A percentile compares a stretch with the other conserved stretches of the same genome.
These are phyloP conservation scores for Escallonia herrerae DNA, from an alignment of 129 eudicot species.

Conservation along the genomic window DNA sequence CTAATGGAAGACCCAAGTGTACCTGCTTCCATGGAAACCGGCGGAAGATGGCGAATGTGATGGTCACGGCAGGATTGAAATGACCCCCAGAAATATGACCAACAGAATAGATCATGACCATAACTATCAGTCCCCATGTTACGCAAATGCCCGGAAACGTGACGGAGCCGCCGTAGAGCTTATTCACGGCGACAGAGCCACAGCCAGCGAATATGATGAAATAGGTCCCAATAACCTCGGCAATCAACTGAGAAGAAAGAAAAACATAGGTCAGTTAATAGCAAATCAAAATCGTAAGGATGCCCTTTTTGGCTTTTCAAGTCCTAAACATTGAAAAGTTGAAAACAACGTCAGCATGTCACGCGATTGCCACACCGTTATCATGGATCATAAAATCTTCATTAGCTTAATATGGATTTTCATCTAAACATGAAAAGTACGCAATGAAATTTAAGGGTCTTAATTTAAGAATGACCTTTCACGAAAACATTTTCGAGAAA, in stretches of 20 bases:
- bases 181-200: constrained; percentile 48
- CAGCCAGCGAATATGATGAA: constrained; percentile 59
- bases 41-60: constrained; percentile 39
- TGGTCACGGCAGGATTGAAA: constrained; percentile 70
- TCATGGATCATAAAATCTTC: too few species aligned
- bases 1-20: too few species aligned
- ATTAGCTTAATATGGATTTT: too few species aligned
- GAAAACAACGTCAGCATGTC: too few species aligned
- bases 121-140: constrained; percentile 68
- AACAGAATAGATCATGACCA: constrained; percentile 55
- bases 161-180: constrained; percentile 35
- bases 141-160: constrained; percentile 64
- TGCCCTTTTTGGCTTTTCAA: too few species aligned
- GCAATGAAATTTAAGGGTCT: too few species aligned
- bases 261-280: neutral
- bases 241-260: constrained; percentile 32
- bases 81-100: constrained; percentile 76
- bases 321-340: too few species aligned
- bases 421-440: too few species aligned
- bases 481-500: too few species aligned
- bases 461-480: too few species aligned
- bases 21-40: constrained; percentile 52
- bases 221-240: constrained; percentile 61
- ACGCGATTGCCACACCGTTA: too few species aligned
- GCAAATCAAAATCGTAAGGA: neutral